Conservation (phyloP, 208 protist genomes). For the Acanthamoeba quina region DNA sequence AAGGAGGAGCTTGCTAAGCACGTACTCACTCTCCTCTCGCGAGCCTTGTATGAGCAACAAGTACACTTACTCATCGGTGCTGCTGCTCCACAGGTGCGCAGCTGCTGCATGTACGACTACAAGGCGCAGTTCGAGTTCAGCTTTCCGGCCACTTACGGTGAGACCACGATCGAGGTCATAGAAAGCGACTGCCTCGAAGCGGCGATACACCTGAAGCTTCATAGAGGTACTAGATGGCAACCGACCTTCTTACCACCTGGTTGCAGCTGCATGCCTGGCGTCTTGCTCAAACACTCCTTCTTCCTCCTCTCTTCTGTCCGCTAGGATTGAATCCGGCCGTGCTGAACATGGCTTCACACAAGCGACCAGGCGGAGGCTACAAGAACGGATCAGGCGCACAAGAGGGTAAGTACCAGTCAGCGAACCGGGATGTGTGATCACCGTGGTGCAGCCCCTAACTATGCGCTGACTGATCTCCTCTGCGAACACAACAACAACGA, state of each 20-base stretch:
- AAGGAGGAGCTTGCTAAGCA: constrained; percentile 40
- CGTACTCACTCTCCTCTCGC: neutral
- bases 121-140: constrained; percentile 39
- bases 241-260: neutral
- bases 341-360: constrained; percentile 59
- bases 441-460: too few relatives aligned
- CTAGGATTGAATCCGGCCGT: constrained; percentile 23
- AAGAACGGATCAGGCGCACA: too few relatives aligned
- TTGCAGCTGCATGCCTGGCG: neutral
- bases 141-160: neutral
- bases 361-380: constrained; percentile 54
- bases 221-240: constrained; percentile 3
- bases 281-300: too few relatives aligned
- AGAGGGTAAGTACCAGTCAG: neutral
- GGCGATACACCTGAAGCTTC: neutral
- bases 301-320: too few relatives aligned
- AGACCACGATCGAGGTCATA: neutral
- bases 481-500: neutral
- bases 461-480: neutral
- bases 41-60: neutral
- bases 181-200: constrained; percentile 43
- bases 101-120: constrained; percentile 32
- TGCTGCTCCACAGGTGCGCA: neutral
- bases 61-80: too few relatives aligned
- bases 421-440: neutral